Base-by-base conservation (phyloP, 2,329 filamentous ascomycete genomes). In the Paracorniculantispora psalliotae region DNA sequence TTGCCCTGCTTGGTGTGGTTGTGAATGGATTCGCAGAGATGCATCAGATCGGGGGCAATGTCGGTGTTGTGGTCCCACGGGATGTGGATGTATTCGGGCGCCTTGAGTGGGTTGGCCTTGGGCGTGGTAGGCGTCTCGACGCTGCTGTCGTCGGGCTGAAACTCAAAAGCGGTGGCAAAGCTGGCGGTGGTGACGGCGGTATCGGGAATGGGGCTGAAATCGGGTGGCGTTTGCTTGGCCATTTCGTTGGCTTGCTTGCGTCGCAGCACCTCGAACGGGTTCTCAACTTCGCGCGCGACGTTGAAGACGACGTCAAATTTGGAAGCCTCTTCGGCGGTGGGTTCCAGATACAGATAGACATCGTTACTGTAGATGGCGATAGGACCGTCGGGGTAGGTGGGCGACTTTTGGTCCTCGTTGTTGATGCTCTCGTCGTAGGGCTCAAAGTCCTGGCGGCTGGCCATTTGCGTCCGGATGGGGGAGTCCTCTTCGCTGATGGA, bases 61-160 rank as follows among this genome's bases (percentile, higher is more conserved):
- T 94, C 89, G 0, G 90, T 93, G 72, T 93, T 92, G 74, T 94
- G 90, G 62, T 94, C 90, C 90, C 90, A 94, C 1, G 85, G 88
- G 67, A 94, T 87, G 69, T 96, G 90, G 17, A 94, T 90, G 67
- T 96, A 96, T 70, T 96, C 90, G 1, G 90, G 90, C 48, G 83
- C 75, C 53, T 77, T 81, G 47, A 75, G 70, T 5, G 71, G 61
- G 43, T 72, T 73, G 13, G 83, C 79, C 68, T 82, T 85, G 3
- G 84, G 83, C 0, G 82, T 84, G 3, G 81, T 82, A 10, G 81
- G 80, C 0, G 79, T 79, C 41, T 74, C 72, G 8, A 64, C 33
- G 28, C 17, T 57, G 33, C 63, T 67, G 12, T 73, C 73, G 6
- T 77, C 74, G 19, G 72, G 69, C 52, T 78, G 79, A 59, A 79